Conservation (phyloP, 352 stramenopile species). For the Phytopythium montanum region DNA sequence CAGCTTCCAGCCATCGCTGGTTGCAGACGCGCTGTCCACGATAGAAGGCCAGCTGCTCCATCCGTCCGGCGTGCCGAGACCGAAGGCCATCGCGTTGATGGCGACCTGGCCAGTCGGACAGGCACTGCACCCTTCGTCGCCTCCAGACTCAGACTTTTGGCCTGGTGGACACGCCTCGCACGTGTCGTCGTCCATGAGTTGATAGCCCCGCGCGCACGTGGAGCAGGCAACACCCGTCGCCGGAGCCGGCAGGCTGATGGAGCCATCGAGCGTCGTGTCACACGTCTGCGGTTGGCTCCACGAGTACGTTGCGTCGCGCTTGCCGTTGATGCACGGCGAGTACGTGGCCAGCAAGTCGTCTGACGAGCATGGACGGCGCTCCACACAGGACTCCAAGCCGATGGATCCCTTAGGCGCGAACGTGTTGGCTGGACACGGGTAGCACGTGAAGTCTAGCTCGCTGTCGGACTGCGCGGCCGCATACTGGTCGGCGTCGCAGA, state of each 20-base stretch:
- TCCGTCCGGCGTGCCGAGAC: slow-evolving; percentile 40
- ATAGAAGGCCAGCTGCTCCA: slow-evolving; percentile 60
- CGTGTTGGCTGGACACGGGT: slow-evolving; percentile 55
- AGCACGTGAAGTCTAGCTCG: slow-evolving; percentile 75
- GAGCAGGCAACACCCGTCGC: slow-evolving; percentile 41
- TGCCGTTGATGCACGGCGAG: slow-evolving; percentile 47
- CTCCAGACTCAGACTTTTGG: slow-evolving; percentile 21
- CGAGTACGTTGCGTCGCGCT: slow-evolving; percentile 51
- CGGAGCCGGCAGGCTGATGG: slow-evolving; percentile 37
- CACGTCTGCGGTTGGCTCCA: slow-evolving; percentile 74
- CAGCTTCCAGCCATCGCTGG: slow-evolving; percentile 56
- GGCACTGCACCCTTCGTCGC: slow-evolving; percentile 23
- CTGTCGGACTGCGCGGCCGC: slow-evolving; percentile 62
- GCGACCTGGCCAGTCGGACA: slow-evolving; percentile 50
- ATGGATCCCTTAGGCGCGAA: slow-evolving; percentile 74
- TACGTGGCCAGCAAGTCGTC: slow-evolving; percentile 65
- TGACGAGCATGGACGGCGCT: slow-evolving; percentile 49
- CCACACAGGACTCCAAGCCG: slow-evolving; percentile 57
- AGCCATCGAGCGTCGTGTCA: slow-evolving; percentile 32
- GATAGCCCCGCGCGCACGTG: slow-evolving; percentile 46
- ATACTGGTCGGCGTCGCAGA: slow-evolving; percentile 80
- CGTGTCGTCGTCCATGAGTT: slow-evolving; percentile 29
- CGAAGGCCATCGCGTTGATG: slow-evolving; percentile 51
- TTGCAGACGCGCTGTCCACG: slow-evolving; percentile 35
- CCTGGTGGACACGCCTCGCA: slow-evolving; percentile 43